These are phyloP conservation scores for Eimeria acervulina DNA, from an alignment of 169 alveolate species.

Conservation along the genomic window DNA sequence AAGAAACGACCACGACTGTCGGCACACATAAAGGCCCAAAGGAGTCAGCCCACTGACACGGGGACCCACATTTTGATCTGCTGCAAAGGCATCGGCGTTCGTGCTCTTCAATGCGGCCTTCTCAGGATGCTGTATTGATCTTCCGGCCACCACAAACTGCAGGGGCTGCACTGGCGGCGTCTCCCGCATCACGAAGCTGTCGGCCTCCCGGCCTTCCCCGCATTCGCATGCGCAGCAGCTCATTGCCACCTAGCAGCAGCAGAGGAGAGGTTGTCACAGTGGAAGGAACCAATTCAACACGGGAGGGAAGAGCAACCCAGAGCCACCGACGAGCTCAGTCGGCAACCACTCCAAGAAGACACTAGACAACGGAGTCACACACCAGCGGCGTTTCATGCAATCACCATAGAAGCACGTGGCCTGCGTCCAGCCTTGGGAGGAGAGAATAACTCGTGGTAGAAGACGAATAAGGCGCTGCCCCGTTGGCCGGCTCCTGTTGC, in stretches of 20 bases:
- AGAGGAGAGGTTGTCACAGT: neutral
- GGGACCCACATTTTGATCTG: slow-evolving; percentile 65
- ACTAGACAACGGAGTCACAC: neutral
- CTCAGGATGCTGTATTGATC: slow-evolving; percentile 83
- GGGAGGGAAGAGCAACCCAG: neutral
- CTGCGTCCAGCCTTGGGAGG: neutral
- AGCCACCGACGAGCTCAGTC: neutral
- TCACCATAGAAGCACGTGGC: neutral
- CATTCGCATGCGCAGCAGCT: slow-evolving; percentile 68
- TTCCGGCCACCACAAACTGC: slow-evolving; percentile 73
- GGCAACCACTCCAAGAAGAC: neutral
- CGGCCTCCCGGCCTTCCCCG: slow-evolving; percentile 55
- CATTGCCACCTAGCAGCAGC: slow-evolving; percentile 26
- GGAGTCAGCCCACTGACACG: neutral
- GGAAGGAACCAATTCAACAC: neutral
- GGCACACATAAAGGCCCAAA: neutral
- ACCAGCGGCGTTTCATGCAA: neutral
- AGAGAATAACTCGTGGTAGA: neutral
- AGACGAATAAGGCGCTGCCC: neutral
- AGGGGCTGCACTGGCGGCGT: slow-evolving; percentile 41
- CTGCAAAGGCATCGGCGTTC: slow-evolving; percentile 82
- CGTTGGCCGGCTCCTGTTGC: neutral
- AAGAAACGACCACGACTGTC: neutral
- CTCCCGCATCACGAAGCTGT: slow-evolving; percentile 35
- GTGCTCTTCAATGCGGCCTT: slow-evolving; percentile 65